Conservation (phyloP, 306 rosid species). For the Cucumis sativus region DNA sequence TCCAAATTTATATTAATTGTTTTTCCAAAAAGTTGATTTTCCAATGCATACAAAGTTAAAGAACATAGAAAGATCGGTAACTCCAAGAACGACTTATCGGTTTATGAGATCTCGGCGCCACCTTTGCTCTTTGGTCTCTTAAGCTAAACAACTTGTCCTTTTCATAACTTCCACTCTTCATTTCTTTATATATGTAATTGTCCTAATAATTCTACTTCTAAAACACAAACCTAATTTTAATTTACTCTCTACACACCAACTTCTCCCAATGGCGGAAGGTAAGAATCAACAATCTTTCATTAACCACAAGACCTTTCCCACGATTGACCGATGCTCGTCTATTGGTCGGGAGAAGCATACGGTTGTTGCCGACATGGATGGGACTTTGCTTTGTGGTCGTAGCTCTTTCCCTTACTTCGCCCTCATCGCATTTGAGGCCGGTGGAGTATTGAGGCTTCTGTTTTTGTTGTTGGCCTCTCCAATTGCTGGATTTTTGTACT, state of each 20-base stretch:
- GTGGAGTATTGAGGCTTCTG: conserved; percentile 58
- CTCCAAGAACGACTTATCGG: not conserved
- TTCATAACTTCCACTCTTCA: not conserved
- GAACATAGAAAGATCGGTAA: not conserved
- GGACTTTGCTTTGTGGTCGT: conserved; percentile 56
- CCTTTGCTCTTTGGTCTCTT: not conserved
- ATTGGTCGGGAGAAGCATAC: conserved; percentile 52
- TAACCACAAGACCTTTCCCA: conserved; percentile 21
- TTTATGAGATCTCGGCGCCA: not conserved
- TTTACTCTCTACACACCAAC: not conserved
- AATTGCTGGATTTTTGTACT: conserved; percentile 53
- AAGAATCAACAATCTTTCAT: not conserved
- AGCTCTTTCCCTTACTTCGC: conserved; percentile 86
- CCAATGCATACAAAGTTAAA: not conserved
- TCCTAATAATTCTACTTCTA: not conserved
- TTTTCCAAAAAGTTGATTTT: not conserved
- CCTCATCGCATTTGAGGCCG: conserved; percentile 60
- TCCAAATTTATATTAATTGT: not conserved
- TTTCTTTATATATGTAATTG: not conserved
- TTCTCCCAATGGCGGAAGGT: not conserved
- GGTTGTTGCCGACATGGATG: conserved; percentile 85
- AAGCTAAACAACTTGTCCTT: not conserved
- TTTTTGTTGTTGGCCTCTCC: conserved; percentile 48
- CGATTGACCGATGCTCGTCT: conserved; percentile 38
- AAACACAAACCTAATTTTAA: not conserved